Base-by-base conservation (phyloP, 768 basidiomycete genomes). In the Podaxis sp. region DNA sequence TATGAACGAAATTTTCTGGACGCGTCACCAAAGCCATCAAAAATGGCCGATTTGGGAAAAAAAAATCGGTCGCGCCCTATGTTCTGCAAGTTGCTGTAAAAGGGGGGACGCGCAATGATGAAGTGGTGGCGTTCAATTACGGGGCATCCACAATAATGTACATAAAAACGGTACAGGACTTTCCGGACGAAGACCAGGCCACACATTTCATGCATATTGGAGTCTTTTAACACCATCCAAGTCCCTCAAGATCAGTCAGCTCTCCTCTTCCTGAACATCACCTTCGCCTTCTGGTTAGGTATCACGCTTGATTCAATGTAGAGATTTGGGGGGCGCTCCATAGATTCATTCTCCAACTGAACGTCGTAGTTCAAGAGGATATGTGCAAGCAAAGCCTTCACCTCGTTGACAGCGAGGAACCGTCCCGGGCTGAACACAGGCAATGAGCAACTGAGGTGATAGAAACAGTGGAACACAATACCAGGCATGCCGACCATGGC, bases 281-380 rank as follows among this genome's bases (percentile, higher is more conserved):
- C 41, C 15, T 65, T 41, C 3, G 64, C 56, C 20, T 28, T 52
- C 15, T 36, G 26, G 46, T 64, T 53, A 3, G 63, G 63, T 17
- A 13, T 24, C 5, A 58, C 3, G 7, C 6, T 37, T 4, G 52
- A 38, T 20, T 28, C 40, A 26, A 60, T 30, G 7, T 20, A 36
- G 13, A 22, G n/a, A 20, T 41, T 48, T 6, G n/a, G n/a, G 2
- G 66, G 63, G 2, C 63, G 44, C 13, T 51, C 56, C 58, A 36
- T 57, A 1, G 62, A 57, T 15, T 58, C 62, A 41, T 60, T 53
- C 22, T 64, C 46, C 28, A 63, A 26, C 65, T 74, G 74, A 20
- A 79, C 36, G 63, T 82, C 80, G 56, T 78, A 82, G 17, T 74
- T 74, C 56, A 76, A 20, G 4, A 81, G 51, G 7, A 80, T 49